phyloP scores from a whole-genome alignment of 148 eudicot genomes.

The Amaranthus palmeri region DNA sequence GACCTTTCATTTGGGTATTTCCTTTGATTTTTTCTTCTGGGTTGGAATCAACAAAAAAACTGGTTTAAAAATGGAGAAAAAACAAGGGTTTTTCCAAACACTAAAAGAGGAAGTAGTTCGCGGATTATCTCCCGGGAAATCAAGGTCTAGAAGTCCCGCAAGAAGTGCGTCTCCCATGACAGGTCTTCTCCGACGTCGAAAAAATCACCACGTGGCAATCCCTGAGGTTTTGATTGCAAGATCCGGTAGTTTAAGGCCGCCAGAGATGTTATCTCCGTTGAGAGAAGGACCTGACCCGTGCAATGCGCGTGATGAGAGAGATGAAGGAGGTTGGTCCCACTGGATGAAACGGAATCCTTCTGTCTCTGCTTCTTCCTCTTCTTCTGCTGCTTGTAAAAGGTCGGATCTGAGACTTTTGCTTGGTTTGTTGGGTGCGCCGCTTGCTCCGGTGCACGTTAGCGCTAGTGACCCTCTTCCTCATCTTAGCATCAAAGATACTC shows the following conservation, averaged over 20 bases:
- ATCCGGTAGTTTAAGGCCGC: constrained; percentile 29
- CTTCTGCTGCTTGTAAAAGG: constrained; percentile 36
- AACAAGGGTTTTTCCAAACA: constrained; percentile 72
- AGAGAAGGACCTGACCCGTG: constrained; percentile 84
- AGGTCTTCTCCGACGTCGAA: constrained; percentile 31
- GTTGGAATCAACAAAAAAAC: neutral
- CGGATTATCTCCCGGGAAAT: constrained; percentile 71
- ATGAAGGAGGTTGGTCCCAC: constrained; percentile 32
- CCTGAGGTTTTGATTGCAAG: constrained; percentile 27
- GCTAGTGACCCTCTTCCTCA: constrained; percentile 62
- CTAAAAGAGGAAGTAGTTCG: constrained; percentile 71
- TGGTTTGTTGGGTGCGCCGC: constrained; percentile 92
- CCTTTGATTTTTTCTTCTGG: neutral
- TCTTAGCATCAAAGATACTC: constrained; percentile 81
- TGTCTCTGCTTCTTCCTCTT: constrained; percentile 18
- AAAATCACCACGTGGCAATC: constrained; percentile 21
- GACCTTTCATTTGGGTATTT: no score
- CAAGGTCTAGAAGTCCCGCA: constrained; percentile 51
- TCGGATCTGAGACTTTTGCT: constrained; percentile 86
- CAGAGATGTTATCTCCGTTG: constrained; percentile 56
- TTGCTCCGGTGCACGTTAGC: constrained; percentile 87
- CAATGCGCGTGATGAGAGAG: constrained; percentile 35
- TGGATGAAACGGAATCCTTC: constrained; percentile 46
- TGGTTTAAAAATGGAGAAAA: constrained; percentile 44
- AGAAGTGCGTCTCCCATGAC: constrained; percentile 59